phyloP scores from a whole-genome alignment of 2,329 filamentous ascomycete genomes.

The Colletotrichum camelliae region DNA sequence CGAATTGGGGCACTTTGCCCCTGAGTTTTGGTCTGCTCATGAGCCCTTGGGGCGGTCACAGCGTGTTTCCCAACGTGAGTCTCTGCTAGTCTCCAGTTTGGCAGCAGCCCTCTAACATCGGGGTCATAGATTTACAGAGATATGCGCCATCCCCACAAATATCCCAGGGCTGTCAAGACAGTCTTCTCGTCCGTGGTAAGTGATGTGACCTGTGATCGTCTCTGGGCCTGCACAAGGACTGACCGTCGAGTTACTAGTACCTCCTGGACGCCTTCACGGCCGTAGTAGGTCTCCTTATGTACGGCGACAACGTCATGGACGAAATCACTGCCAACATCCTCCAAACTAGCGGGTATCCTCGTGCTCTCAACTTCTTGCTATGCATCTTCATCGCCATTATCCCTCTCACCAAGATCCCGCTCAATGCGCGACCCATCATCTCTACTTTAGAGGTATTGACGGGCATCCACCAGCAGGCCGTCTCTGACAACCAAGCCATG shows the following conservation, averaged over 20 bases:
- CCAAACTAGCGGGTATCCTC: slow-evolving; percentile 74
- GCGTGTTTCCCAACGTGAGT: slow-evolving; percentile 78
- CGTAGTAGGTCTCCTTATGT: slow-evolving; percentile 89
- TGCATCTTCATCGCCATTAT: slow-evolving; percentile 91
- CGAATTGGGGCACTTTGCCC: slow-evolving; percentile 86
- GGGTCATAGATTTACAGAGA: slow-evolving; percentile 62
- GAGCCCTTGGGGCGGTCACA: slow-evolving; percentile 71
- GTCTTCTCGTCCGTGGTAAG: slow-evolving; percentile 86
- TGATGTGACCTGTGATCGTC: neutral
- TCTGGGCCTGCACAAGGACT: neutral
- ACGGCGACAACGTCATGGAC: slow-evolving; percentile 85
- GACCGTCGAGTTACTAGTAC: slow-evolving; percentile 55
- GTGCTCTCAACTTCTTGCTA: slow-evolving; percentile 76
- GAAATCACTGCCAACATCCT: slow-evolving; percentile 93
- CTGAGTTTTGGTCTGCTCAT: slow-evolving; percentile 90
- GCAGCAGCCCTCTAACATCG: neutral
- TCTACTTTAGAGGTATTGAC: slow-evolving; percentile 80
- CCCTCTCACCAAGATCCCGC: slow-evolving; percentile 91
- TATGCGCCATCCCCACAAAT: slow-evolving; percentile 81
- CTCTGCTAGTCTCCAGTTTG: neutral
- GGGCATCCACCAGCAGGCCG: slow-evolving; percentile 65
- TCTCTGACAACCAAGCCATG: slow-evolving; percentile 51
- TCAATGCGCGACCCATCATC: slow-evolving; percentile 88
- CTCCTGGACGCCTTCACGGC: slow-evolving; percentile 83
- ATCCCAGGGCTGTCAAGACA: slow-evolving; percentile 73